A percentile compares a stretch with the other conserved stretches of the same genome.
Conservation (phyloP, 176 grass and related monocot species). For the Panicum miliaceum region DNA sequence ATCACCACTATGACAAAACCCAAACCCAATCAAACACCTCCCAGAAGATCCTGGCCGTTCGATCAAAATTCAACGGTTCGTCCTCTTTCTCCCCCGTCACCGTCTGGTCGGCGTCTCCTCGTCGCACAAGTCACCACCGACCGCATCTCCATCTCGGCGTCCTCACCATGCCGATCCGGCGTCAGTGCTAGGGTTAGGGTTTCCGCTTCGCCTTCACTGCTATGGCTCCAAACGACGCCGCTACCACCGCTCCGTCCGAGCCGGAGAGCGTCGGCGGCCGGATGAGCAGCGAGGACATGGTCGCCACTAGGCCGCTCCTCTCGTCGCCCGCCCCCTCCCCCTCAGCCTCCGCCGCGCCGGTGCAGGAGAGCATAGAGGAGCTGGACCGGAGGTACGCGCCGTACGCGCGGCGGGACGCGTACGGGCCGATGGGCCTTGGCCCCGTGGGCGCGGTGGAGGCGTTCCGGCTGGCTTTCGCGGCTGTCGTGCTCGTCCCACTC, state of each 20-base stretch:
- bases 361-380: slow-evolving; percentile 51
- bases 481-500: slow-evolving; percentile 61
- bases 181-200: slow-evolving; percentile 39
- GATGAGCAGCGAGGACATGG: slow-evolving; percentile 37
- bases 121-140: background rate
- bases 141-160: slow-evolving; percentile 24
- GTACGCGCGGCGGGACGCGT: slow-evolving; percentile 66
- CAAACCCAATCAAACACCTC: background rate
- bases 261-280: slow-evolving; percentile 7
- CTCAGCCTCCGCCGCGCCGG: background rate
- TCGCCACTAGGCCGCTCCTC: slow-evolving; percentile 50
- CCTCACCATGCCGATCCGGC: slow-evolving; percentile 23
- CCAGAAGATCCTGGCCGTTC: background rate
- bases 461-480: slow-evolving; percentile 44
- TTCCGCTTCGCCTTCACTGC: background rate
- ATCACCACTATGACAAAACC: background rate
- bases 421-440: slow-evolving; percentile 80
- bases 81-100: slow-evolving; percentile 20
- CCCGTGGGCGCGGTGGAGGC: slow-evolving; percentile 51
- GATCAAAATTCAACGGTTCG: slow-evolving; percentile 25
- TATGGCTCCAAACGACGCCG: slow-evolving; percentile 43
- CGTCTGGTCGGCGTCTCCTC: slow-evolving; percentile 16
- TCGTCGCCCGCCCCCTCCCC: slow-evolving; percentile 6
- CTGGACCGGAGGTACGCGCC: slow-evolving; percentile 81
- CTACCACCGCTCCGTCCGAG: slow-evolving; percentile 16